Conservation (phyloP, 2,329 filamentous ascomycete genomes). For the Cladosporium colombiae region DNA sequence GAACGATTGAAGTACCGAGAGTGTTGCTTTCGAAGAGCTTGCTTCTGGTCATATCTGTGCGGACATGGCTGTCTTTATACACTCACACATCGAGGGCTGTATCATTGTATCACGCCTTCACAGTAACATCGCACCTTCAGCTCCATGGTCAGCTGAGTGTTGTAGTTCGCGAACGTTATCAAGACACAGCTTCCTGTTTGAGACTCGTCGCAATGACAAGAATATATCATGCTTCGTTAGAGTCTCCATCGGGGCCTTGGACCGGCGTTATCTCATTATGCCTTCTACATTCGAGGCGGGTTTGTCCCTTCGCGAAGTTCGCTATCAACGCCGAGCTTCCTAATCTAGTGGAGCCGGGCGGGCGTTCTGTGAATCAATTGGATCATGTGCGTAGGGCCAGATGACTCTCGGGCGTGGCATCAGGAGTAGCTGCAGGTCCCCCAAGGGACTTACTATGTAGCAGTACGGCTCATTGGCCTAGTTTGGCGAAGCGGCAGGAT, state of each 20-base stretch:
- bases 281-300: slow-evolving; percentile 17
- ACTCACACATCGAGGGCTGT: neutral
- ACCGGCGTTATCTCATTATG: slow-evolving; percentile 19
- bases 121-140: slow-evolving; percentile 11
- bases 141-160: slow-evolving; percentile 11
- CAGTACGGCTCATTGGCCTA: slow-evolving; percentile 1
- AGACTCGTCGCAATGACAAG: neutral
- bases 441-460: neutral
- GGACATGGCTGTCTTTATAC: slow-evolving; percentile 5
- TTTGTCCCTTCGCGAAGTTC: neutral
- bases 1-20: slow-evolving; percentile 1
- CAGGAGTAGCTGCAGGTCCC: neutral
- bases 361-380: neutral
- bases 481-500: slow-evolving; percentile 18
- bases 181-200: slow-evolving; percentile 14
- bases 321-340: slow-evolving; percentile 15
- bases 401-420: slow-evolving; percentile 16
- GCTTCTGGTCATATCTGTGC: neutral
- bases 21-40: slow-evolving; percentile 4
- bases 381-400: slow-evolving; percentile 14
- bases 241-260: slow-evolving; percentile 11
- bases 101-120: neutral
- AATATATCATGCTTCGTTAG: slow-evolving; percentile 16
- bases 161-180: slow-evolving; percentile 14
- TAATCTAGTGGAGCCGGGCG: slow-evolving; percentile 9